Evolutionary conservation across 208 protist species (phyloP).

Genomic region (Porcisia deanei): DNA sequence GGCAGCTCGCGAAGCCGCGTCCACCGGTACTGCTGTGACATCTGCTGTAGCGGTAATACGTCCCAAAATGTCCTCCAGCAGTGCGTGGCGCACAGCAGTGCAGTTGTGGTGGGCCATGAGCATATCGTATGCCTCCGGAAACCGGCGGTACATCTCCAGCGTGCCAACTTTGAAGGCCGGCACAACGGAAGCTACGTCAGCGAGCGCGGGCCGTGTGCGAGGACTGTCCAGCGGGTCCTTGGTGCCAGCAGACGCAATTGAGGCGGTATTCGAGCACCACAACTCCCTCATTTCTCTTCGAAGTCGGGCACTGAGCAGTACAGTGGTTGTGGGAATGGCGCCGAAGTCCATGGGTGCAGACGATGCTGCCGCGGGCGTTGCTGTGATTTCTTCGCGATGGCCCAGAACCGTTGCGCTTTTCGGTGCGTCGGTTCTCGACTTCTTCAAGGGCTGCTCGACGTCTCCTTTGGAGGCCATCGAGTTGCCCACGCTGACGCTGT

Average conservation of each 20-base stretch:
- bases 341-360: neutral
- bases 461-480: neutral
- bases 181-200: slow-evolving; percentile 25
- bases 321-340: slow-evolving; percentile 9
- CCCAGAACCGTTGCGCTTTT: neutral
- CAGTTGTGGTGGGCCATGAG: slow-evolving; percentile 83
- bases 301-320: slow-evolving; percentile 27
- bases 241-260: neutral
- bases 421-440: neutral
- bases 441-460: slow-evolving; percentile 12
- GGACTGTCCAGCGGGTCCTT: neutral
- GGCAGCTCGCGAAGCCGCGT: neutral
- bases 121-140: slow-evolving; percentile 74
- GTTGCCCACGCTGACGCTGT: neutral
- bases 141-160: slow-evolving; percentile 80
- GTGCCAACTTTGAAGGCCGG: slow-evolving; percentile 81
- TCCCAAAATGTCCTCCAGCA: slow-evolving; percentile 49
- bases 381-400: neutral
- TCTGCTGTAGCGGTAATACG: slow-evolving; percentile 19
- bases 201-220: neutral
- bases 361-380: neutral
- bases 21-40: neutral
- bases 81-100: slow-evolving; percentile 33
- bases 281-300: slow-evolving; percentile 25
- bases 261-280: slow-evolving; percentile 25